Percentiles rank a stretch among this genome's conserved stretches.
Evolutionary conservation across 495 filamentous ascomycete species (phyloP).

Genomic region (Trichocladium antarcticum): DNA sequence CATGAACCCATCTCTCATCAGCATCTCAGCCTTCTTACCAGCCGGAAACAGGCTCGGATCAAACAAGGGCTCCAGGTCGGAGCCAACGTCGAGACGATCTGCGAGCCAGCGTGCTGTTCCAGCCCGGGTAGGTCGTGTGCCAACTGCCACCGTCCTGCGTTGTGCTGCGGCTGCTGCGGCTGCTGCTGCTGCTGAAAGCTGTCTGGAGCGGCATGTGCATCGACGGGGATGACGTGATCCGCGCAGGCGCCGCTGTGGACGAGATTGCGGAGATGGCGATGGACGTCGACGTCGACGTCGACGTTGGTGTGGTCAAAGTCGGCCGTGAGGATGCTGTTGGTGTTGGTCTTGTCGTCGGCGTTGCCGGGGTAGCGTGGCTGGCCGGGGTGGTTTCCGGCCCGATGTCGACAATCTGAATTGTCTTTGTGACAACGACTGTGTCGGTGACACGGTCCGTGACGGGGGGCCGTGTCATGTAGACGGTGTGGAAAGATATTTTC

Average conservation of each 20-base stretch:
- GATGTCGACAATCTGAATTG: constrained; percentile 4
- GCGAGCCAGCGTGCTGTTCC: constrained; percentile 27
- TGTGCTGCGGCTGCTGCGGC: constrained; percentile 9
- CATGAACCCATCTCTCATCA: background rate
- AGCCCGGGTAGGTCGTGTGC: constrained; percentile 33
- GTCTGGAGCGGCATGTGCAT: constrained; percentile 3
- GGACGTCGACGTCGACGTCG: background rate
- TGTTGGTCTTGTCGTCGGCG: background rate
- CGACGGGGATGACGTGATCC: background rate
- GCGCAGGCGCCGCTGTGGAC: background rate
- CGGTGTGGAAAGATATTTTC: constrained; percentile 9
- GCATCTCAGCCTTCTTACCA: background rate
- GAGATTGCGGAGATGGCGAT: background rate
- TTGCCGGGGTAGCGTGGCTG: background rate
- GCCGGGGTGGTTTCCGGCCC: background rate
- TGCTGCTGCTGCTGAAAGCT: constrained; percentile 4
- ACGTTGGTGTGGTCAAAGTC: background rate
- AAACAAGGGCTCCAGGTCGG: background rate
- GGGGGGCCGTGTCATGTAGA: constrained; percentile 6
- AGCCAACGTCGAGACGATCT: constrained; percentile 8
- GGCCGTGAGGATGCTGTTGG: background rate
- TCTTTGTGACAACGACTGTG: constrained; percentile 15
- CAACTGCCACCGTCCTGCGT: constrained; percentile 26
- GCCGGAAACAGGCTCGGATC: background rate
- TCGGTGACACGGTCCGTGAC: constrained; percentile 6